Conservation (phyloP, 805 yeast genomes). For the Zygoascus bituminiphila region DNA sequence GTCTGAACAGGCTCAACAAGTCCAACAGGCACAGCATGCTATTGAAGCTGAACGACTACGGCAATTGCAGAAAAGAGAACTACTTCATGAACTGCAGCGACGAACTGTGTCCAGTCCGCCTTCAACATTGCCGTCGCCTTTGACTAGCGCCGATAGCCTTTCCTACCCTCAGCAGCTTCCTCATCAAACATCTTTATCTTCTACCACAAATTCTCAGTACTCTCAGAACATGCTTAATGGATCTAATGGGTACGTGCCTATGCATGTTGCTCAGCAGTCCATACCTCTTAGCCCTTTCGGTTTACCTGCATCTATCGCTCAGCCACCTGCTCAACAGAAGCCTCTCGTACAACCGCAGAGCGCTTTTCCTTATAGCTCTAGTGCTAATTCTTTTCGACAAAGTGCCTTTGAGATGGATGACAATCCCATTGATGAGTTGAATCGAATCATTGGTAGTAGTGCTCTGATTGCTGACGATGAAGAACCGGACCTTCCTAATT, state of each 20-base stretch:
- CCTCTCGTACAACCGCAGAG: background rate
- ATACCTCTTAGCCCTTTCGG: background rate
- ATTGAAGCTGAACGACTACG: background rate
- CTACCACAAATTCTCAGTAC: background rate
- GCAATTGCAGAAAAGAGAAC: background rate
- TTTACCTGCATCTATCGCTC: conserved; percentile 3
- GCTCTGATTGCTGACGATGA: conserved; percentile 15
- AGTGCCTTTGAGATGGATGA: conserved; percentile 5
- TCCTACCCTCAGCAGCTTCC: conserved; percentile 1
- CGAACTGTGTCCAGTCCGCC: background rate
- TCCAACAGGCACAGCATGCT: background rate
- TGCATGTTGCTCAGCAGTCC: background rate
- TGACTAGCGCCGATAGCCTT: background rate
- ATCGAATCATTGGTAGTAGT: conserved; percentile 13
- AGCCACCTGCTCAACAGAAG: conserved; percentile 6
- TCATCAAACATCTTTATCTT: background rate
- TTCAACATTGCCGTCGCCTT: background rate
- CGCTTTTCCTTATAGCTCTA: background rate
- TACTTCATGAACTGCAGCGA: background rate
- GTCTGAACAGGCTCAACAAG: background rate
- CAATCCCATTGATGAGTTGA: conserved; percentile 17
- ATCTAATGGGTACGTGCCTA: background rate
- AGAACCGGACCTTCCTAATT: conserved; percentile 1
- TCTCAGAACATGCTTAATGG: background rate
- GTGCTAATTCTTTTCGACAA: background rate